These are phyloP conservation scores for Lotmaria passim DNA, from an alignment of 208 protist genomes.

Conservation along the genomic window DNA sequence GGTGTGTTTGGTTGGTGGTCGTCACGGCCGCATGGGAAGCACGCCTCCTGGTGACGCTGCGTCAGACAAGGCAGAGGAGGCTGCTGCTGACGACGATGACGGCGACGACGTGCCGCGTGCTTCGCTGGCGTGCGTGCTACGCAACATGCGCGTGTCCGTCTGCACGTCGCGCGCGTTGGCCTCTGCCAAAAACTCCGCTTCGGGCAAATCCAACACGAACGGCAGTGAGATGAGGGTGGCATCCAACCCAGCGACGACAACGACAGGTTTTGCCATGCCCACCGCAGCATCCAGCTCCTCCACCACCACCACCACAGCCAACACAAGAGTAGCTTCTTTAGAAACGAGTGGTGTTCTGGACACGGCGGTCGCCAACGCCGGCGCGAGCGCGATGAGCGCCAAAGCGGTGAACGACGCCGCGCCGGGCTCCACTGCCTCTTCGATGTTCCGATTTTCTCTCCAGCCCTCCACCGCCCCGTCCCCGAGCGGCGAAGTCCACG, in stretches of 20 bases:
- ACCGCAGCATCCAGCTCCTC: too few relatives aligned
- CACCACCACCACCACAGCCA: too few relatives aligned
- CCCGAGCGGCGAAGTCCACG: slow-evolving; percentile 26
- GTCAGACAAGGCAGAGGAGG: too few relatives aligned
- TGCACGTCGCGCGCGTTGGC: neutral
- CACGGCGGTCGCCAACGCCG: too few relatives aligned
- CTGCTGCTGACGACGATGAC: neutral
- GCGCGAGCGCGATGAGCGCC: too few relatives aligned
- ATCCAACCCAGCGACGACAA: neutral
- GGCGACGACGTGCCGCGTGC: neutral
- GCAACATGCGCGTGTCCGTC: slow-evolving; percentile 30
- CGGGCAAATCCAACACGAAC: neutral
- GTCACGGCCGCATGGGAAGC: neutral
- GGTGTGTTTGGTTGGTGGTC: slow-evolving; percentile 23
- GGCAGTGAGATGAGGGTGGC: neutral
- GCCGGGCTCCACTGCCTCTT: too few relatives aligned
- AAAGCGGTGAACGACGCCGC: too few relatives aligned
- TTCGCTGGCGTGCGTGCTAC: slow-evolving; percentile 29
- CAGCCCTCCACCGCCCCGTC: slow-evolving; percentile 31
- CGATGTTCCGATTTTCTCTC: slow-evolving; percentile 28
- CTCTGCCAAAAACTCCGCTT: neutral
- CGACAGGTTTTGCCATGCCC: too few relatives aligned
- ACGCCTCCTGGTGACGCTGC: neutral
- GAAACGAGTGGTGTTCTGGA: too few relatives aligned
- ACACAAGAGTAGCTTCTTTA: too few relatives aligned